These are phyloP conservation scores for Hymenoscyphus occultus DNA, from an alignment of 2,329 filamentous ascomycete genomes.

Conservation along the genomic window DNA sequence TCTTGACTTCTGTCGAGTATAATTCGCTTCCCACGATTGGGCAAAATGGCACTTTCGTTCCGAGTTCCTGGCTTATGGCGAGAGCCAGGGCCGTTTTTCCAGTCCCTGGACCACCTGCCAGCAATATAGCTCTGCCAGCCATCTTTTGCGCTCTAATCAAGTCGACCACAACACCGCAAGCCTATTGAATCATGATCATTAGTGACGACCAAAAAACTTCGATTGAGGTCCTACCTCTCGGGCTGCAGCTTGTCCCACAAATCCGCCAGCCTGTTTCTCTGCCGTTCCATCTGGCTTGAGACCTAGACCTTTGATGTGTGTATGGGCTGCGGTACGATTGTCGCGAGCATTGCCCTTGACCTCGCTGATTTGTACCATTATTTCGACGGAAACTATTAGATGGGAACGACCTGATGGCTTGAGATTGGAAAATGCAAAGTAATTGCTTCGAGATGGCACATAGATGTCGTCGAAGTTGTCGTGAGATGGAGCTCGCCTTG, in stretches of 20 bases:
- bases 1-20: conserved; percentile 98
- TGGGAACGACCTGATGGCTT: not conserved
- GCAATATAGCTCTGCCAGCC: conserved; percentile 88
- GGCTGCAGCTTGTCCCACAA: conserved; percentile 83
- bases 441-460: conserved; percentile 3
- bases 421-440: not conserved
- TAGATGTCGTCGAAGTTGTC: not conserved
- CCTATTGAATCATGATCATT: conserved; percentile 71
- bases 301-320: conserved; percentile 94
- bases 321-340: conserved; percentile 93
- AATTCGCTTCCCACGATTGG: conserved; percentile 98
- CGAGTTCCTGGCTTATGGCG: conserved; percentile 93
- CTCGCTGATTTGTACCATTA: conserved; percentile 88
- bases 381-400: conserved; percentile 32
- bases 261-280: conserved; percentile 75
- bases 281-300: conserved; percentile 82
- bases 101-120: conserved; percentile 92
- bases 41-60: conserved; percentile 97
- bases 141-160: conserved; percentile 96
- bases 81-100: conserved; percentile 96
- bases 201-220: conserved; percentile 67
- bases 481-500: not conserved
- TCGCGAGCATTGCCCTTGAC: conserved; percentile 93
- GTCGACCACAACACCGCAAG: conserved; percentile 93
- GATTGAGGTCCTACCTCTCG: conserved; percentile 65